Evolutionary conservation across 148 eudicot genomes (phyloP), one percentile per base, ranked within the genome.

Genomic region (Rhododendron simsii): DNA sequence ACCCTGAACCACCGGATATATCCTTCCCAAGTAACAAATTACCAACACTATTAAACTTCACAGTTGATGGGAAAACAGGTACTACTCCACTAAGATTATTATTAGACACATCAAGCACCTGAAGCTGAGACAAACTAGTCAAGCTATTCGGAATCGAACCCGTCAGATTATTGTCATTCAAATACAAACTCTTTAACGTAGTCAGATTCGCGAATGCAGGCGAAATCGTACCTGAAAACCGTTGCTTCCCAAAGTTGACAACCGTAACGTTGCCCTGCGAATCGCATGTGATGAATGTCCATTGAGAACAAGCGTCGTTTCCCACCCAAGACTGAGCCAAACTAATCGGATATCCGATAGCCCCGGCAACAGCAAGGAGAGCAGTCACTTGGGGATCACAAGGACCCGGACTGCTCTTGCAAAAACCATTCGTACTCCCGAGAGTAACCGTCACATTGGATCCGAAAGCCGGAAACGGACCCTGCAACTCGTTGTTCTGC

Each of bases 321-420:
- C 95, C 95, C 23, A 51, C 10, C 96, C 98, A 95, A 12, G 91
- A 84, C 53, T 92, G 88, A 0, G 97, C 94, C 33, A 95, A 76
- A 9, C 63, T 77, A 88, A 83, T 50, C 26, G 98, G 97, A 83
- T 88, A 95, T 26, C 92, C 91, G 26, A 94, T 53, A 1, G 84
- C 94, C 6, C 84, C 89, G 0, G 93, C 95, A 44, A 89, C 88
- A 11, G 87, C 88, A 20, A 95, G 89, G 80, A 95, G 79, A 10
- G 86, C 81, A 14, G 88, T 89, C 41, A 95, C 98, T 85, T 93
- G 98, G 0, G 91, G 86, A 85, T 92, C 92, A 80, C 98, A 95
- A 4, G 92, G 93, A 16, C 98, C 98, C 0, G 92, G 89, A 4
- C 23, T 77, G n/a, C 85, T 74, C 71, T 57, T 35, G 59, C 98